Evolutionary conservation across 495 filamentous ascomycete genomes (phyloP).

Genomic region (Neurospora sp.): DNA sequence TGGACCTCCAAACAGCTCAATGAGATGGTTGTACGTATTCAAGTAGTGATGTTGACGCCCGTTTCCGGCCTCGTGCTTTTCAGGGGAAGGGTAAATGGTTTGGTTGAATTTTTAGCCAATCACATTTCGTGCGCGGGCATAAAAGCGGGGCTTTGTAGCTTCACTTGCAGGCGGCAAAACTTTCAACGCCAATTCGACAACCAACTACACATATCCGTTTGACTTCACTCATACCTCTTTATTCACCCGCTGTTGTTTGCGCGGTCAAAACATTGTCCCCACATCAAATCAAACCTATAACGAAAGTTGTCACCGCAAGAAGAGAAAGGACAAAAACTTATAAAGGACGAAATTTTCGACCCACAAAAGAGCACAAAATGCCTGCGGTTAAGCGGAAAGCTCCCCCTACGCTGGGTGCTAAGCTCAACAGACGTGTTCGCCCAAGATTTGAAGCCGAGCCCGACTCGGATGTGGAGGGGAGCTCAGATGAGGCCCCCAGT

Average conservation of each 20-base stretch:
- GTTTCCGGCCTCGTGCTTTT: not conserved
- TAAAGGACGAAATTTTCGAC: not conserved
- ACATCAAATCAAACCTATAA: not conserved
- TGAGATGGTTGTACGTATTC: not conserved
- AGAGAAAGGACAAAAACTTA: not conserved
- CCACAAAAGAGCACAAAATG: slow-evolving; percentile 9
- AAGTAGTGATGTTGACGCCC: not conserved
- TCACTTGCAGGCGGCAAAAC: not conserved
- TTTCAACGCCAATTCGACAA: not conserved
- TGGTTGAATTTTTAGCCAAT: not conserved
- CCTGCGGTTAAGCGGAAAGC: slow-evolving; percentile 23
- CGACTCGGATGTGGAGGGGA: slow-evolving; percentile 35
- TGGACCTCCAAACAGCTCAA: not conserved
- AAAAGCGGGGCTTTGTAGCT: not conserved
- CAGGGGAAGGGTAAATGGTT: not conserved
- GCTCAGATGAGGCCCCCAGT: slow-evolving; percentile 15
- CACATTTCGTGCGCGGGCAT: not conserved
- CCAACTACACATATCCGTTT: not conserved
- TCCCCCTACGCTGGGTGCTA: slow-evolving; percentile 6
- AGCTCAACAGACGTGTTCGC: slow-evolving; percentile 50
- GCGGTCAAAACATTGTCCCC: not conserved
- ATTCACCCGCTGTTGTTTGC: not conserved
- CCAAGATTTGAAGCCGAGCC: slow-evolving; percentile 45
- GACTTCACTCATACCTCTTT: not conserved
- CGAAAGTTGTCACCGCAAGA: not conserved